Conservation (phyloP, 2,329 filamentous ascomycete genomes). For the Curvularia eragrostidis region DNA sequence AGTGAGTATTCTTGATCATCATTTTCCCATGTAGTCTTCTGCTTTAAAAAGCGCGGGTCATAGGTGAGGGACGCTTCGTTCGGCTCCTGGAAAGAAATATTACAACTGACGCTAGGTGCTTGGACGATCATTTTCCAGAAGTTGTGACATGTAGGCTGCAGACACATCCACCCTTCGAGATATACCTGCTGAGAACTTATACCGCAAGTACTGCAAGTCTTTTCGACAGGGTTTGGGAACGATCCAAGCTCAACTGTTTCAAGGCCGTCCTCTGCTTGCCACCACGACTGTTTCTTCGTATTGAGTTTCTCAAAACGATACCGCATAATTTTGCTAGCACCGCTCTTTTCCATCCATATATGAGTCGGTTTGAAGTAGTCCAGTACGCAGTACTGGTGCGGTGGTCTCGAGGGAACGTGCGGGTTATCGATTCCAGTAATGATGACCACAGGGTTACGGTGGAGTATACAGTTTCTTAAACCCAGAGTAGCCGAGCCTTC, state of each 20-base stretch:
- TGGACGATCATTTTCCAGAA: constrained; percentile 61
- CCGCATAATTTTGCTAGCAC: constrained; percentile 59
- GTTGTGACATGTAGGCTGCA: constrained; percentile 57
- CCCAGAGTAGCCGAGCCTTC: constrained; percentile 48
- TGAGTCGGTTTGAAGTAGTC: constrained; percentile 73
- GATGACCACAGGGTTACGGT: constrained; percentile 60
- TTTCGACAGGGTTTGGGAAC: constrained; percentile 39
- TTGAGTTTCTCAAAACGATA: constrained; percentile 71
- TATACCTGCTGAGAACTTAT: constrained; percentile 49
- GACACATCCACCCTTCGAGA: constrained; percentile 64
- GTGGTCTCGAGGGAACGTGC: constrained; percentile 58
- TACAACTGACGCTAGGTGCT: constrained; percentile 5
- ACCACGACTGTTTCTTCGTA: constrained; percentile 63
- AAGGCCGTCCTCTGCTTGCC: constrained; percentile 53
- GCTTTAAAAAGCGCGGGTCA: constrained; percentile 63
- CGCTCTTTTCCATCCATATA: constrained; percentile 69
- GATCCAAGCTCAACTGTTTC: constrained; percentile 41
- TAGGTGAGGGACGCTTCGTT: constrained; percentile 57
- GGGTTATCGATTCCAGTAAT: constrained; percentile 60
- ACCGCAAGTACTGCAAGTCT: constrained; percentile 48
- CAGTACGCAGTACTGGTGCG: constrained; percentile 68
- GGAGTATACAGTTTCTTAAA: constrained; percentile 56
- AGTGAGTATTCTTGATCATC: constrained; percentile 50
- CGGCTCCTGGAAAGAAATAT: constrained; percentile 37
- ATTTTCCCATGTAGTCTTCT: constrained; percentile 56